A percentile compares a stretch with the other conserved stretches of the same genome.
Conservation (phyloP, 257 asterid species). For the Ilex aquifolium region DNA sequence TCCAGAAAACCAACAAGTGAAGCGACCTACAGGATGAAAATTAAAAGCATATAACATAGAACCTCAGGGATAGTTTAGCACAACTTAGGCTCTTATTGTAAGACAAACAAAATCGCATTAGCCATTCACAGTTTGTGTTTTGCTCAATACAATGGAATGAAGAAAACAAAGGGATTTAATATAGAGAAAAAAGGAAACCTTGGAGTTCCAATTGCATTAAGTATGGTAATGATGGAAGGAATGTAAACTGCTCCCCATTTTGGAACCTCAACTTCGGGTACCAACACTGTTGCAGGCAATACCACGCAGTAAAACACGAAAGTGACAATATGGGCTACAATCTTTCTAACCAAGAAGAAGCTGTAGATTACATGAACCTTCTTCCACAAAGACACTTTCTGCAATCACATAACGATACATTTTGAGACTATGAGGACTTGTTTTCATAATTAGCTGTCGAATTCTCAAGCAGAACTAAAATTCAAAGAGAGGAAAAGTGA, state of each 20-base stretch:
- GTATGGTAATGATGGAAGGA: conserved; percentile 70
- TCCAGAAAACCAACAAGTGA: conserved; percentile 88
- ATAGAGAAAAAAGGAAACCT: conserved; percentile 33
- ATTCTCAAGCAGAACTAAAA: neutral
- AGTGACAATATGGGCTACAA: conserved; percentile 80
- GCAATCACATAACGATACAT: conserved; percentile 14
- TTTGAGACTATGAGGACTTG: neutral
- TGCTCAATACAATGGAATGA: neutral
- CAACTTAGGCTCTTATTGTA: no score
- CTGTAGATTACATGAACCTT: conserved; percentile 87
- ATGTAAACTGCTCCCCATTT: conserved; percentile 92
- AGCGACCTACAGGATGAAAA: conserved; percentile 44
- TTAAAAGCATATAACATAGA: neutral
- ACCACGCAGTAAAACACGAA: conserved; percentile 70
- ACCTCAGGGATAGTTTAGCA: neutral
- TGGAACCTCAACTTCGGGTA: conserved; percentile 82
- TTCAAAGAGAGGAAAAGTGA: neutral
- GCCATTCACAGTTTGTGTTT: no score
- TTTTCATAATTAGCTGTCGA: no score
- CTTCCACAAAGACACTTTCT: conserved; percentile 87
- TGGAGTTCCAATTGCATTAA: conserved; percentile 88
- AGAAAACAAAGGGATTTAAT: neutral
- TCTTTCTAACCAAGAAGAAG: conserved; percentile 88
- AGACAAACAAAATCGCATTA: neutral
- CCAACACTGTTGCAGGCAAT: conserved; percentile 78